Evolutionary conservation across 345 rosid genomes (phyloP), one percentile per base, ranked within the genome.

Genomic region (Geranium brycei): DNA sequence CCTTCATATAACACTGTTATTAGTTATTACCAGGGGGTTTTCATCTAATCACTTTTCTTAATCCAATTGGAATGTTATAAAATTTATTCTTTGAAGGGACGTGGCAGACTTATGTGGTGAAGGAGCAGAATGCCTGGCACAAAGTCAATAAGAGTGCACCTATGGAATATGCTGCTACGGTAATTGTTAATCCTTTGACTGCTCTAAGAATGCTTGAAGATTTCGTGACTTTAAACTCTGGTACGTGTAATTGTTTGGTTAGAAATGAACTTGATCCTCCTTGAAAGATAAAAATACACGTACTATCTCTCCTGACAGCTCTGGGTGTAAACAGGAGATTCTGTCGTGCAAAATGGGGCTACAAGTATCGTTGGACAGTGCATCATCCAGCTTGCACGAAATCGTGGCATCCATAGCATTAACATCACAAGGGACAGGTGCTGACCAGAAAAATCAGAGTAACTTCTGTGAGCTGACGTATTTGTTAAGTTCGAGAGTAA

Each of bases 281-380:
- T 35, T 47, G 3, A 47, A 47, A 13, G 11, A 47, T 6, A 11
- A 47, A 11, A 47, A 13, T 6, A 47, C 13, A 47, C 1, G 17
- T 53, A 51, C 65, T 40, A 5, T 56, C 62, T 58, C 56, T 32
- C 47, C 58, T 32, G n/a, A 18, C 61, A 66, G 32, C 69, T 35
- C 7, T 66, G 72, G 31, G 47, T 64, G 55, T 67, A 31, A 69
- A 31, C 87, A 83, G 91, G 97, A 62, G 90, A 87, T 66, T 76
- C 88, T 61, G 70, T 92, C 23, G 95, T 87, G 69, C 97, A 92
- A 87, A 92, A 90, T 76, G 99, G 95, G 35, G 87, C 96, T 66
- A 86, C 96, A 40, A 90, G 91, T 76, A 85, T 86, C 4, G 95
- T 89, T 47, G 96, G 99, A 62, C 97, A 81, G 71, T 90, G 99